A percentile compares a stretch with the other conserved stretches of the same genome.
Evolutionary conservation across 1,139 yeast genomes (phyloP).

Genomic region (Candida tunisiensis): DNA sequence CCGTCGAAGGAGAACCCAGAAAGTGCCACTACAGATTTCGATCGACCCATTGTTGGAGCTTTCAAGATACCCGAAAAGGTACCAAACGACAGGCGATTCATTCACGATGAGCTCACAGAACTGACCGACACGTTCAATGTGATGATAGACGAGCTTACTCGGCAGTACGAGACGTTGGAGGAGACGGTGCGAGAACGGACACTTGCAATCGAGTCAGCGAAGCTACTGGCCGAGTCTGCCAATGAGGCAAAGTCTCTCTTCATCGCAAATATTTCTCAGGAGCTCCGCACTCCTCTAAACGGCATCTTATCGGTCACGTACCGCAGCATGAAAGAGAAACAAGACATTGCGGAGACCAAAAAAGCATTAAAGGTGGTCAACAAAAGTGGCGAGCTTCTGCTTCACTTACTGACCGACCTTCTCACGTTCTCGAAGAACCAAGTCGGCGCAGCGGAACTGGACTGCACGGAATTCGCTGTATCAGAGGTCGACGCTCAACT

Average conservation of each 20-base stretch:
- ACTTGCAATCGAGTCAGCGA: conserved; percentile 51
- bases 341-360: conserved; percentile 53
- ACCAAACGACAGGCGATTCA: conserved; percentile 9
- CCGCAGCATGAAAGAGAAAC: conserved; percentile 72
- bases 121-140: conserved; percentile 81
- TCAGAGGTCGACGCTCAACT: conserved; percentile 71
- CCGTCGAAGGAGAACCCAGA: no score
- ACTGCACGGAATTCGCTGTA: conserved; percentile 55
- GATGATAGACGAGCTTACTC: conserved; percentile 80
- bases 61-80: conserved; percentile 15
- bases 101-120: conserved; percentile 79
- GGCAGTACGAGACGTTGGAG: conserved; percentile 72
- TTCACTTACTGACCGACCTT: conserved; percentile 75
- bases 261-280: conserved; percentile 89
- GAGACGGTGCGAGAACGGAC: conserved; percentile 79
- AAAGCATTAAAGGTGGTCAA: conserved; percentile 61
- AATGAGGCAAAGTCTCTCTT: conserved; percentile 88
- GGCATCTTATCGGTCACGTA: conserved; percentile 93
- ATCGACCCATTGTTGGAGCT: no score
- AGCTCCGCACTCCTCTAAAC: conserved; percentile 77
- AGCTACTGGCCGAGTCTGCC: conserved; percentile 36
- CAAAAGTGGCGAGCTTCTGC: conserved; percentile 69
- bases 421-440: conserved; percentile 66
- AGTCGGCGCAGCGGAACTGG: conserved; percentile 59
- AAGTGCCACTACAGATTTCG: no score